Conservation (phyloP, 1,139 yeast genomes). For the Lodderomyces elongisporus region DNA sequence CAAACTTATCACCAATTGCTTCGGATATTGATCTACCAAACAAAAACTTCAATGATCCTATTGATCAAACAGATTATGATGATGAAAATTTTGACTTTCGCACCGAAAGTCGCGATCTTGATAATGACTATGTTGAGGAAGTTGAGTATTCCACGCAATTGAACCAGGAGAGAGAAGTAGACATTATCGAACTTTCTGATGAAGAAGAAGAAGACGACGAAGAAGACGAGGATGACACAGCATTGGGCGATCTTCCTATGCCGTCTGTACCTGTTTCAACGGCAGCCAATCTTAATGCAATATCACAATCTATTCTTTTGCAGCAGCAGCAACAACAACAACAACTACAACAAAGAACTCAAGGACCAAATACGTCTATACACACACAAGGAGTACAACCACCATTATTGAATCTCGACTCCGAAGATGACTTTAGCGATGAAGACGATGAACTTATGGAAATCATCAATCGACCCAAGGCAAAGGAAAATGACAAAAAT, state of each 20-base stretch:
- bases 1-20: neutral
- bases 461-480: constrained; percentile 15
- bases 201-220: constrained; percentile 25
- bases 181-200: constrained; percentile 28
- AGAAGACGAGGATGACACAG: constrained; percentile 2
- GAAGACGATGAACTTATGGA: constrained; percentile 34
- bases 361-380: too few relatives aligned
- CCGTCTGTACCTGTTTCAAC: constrained; percentile 1
- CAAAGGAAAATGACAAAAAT: neutral
- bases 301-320: neutral
- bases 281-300: constrained; percentile 1
- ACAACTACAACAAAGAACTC: too few relatives aligned
- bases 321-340: constrained; percentile 3
- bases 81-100: constrained; percentile 21
- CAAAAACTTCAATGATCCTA: constrained; percentile 3
- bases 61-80: constrained; percentile 16
- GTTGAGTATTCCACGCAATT: constrained; percentile 36
- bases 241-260: constrained; percentile 3
- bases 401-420: constrained; percentile 6
- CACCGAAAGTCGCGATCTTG: constrained; percentile 10
- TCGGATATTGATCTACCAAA: neutral
- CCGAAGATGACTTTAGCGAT: constrained; percentile 31
- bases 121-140: constrained; percentile 22
- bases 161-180: constrained; percentile 40
- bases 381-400: constrained; percentile 1